These are phyloP conservation scores for Fusarium bactridioides DNA, from an alignment of 2,329 filamentous ascomycete species.

Conservation along the genomic window DNA sequence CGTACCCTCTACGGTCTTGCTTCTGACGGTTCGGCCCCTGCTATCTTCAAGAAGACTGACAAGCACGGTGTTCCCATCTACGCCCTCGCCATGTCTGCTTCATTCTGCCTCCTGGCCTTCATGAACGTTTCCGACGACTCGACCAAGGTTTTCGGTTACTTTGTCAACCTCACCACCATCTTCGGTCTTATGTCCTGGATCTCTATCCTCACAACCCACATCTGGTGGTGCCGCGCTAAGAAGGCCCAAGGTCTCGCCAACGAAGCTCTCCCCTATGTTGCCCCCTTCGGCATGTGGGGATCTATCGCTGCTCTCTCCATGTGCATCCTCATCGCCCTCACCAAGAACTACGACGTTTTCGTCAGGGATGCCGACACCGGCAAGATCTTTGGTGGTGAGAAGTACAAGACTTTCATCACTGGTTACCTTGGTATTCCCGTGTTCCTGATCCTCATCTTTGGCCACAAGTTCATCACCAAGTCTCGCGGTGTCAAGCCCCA, in stretches of 20 bases:
- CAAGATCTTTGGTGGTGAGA: constrained; percentile 59
- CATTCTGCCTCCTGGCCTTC: constrained; percentile 73
- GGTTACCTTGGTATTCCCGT: constrained; percentile 80
- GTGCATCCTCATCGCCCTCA: constrained; percentile 77
- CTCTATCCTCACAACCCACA: constrained; percentile 72
- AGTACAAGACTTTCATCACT: constrained; percentile 80
- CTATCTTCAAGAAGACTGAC: constrained; percentile 76
- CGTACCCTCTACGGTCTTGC: constrained; percentile 78
- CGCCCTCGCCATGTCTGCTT: constrained; percentile 66
- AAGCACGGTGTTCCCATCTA: constrained; percentile 74
- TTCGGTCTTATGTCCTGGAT: constrained; percentile 74
- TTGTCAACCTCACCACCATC: constrained; percentile 73
- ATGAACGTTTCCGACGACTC: constrained; percentile 69
- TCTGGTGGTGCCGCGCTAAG: constrained; percentile 70
- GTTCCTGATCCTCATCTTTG: constrained; percentile 73
- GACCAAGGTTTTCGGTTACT: constrained; percentile 67
- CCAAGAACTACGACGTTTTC: constrained; percentile 85
- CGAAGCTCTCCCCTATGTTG: constrained; percentile 66
- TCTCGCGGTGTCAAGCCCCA: constrained; percentile 63
- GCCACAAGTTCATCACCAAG: constrained; percentile 68
- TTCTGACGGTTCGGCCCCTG: constrained; percentile 74
- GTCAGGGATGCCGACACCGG: constrained; percentile 48
- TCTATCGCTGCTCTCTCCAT: constrained; percentile 73
- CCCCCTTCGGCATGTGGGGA: constrained; percentile 76
- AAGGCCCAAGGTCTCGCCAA: constrained; percentile 66